Conservation (phyloP, 1,139 yeast genomes). For the Diutina mesorugosa region DNA sequence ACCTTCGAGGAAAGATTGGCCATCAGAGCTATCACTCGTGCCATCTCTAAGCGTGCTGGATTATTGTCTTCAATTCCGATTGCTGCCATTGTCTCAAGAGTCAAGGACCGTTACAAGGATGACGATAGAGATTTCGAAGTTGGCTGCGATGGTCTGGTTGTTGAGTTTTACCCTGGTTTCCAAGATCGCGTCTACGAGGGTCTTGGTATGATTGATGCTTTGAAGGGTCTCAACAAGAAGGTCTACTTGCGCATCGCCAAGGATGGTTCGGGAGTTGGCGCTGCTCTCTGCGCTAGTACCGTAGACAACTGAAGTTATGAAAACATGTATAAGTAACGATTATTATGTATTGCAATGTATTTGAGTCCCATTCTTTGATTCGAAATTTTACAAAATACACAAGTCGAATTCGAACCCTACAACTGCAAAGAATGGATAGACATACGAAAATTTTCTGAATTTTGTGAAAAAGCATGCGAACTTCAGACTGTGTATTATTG, state of each 20-base stretch:
- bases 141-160: slow-evolving; percentile 92
- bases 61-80: slow-evolving; percentile 77
- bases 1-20: slow-evolving; percentile 54
- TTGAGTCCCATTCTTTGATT: background rate
- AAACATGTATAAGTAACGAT: background rate
- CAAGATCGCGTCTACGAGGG: slow-evolving; percentile 69
- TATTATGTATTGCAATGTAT: too few relatives aligned
- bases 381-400: background rate
- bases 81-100: slow-evolving; percentile 50
- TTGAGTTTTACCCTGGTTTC: slow-evolving; percentile 85
- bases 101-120: slow-evolving; percentile 30
- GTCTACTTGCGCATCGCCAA: slow-evolving; percentile 69
- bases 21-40: slow-evolving; percentile 60
- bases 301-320: background rate
- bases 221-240: slow-evolving; percentile 57
- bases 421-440: too few relatives aligned
- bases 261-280: slow-evolving; percentile 95
- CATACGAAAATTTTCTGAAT: too few relatives aligned
- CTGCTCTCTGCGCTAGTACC: slow-evolving; percentile 70
- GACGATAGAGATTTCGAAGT: slow-evolving; percentile 60
- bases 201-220: slow-evolving; percentile 52
- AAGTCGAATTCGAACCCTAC: background rate
- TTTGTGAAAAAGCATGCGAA: too few relatives aligned
- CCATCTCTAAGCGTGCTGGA: slow-evolving; percentile 78
- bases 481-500: too few relatives aligned